Percentiles rank a stretch among this genome's conserved stretches.
phyloP scores from a whole-genome alignment of 2,329 filamentous ascomycete genomes.

The Colletotrichum camelliae region DNA sequence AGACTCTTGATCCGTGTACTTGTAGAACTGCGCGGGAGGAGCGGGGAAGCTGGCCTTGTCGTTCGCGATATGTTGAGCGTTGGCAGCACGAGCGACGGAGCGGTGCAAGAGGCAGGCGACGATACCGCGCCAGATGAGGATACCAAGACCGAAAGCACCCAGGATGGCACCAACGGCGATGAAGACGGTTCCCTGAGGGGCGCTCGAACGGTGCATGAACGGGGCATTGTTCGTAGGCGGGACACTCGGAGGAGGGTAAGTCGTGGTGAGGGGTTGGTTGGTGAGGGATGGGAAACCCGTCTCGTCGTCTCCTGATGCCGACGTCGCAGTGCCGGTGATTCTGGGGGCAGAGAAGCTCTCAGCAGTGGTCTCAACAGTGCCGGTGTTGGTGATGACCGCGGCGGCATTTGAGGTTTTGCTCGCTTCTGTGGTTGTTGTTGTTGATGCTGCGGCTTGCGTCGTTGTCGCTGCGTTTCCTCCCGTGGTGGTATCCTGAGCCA shows the following conservation, averaged over 20 bases:
- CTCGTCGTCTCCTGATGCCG: constrained; percentile 26
- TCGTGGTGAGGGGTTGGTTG: constrained; percentile 44
- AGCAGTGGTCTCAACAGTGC: constrained; percentile 17
- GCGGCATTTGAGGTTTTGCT: constrained; percentile 15
- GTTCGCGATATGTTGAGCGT: constrained; percentile 72
- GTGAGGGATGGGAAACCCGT: constrained; percentile 49
- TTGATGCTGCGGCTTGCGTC: constrained; percentile 8
- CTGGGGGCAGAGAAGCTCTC: constrained; percentile 16
- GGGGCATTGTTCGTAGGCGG: constrained; percentile 85
- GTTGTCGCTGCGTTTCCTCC: background rate
- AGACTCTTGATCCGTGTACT: constrained; percentile 65
- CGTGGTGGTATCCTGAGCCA: constrained; percentile 34
- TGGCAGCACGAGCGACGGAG: constrained; percentile 85
- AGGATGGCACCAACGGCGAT: constrained; percentile 91
- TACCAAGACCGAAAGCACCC: constrained; percentile 79
- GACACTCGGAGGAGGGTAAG: constrained; percentile 75
- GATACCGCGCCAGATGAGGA: constrained; percentile 86
- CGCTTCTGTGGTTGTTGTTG: constrained; percentile 14
- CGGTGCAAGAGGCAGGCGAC: constrained; percentile 92
- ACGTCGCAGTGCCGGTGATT: constrained; percentile 25
- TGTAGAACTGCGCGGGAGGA: constrained; percentile 66
- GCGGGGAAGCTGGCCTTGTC: constrained; percentile 70
- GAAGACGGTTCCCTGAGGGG: constrained; percentile 94
- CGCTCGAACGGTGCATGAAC: constrained; percentile 85
- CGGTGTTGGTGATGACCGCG: constrained; percentile 27